Evolutionary conservation across 202 grass and related monocot species (phyloP), one percentile per base, ranked within the genome.

Genomic region (Panicum virgatum): DNA sequence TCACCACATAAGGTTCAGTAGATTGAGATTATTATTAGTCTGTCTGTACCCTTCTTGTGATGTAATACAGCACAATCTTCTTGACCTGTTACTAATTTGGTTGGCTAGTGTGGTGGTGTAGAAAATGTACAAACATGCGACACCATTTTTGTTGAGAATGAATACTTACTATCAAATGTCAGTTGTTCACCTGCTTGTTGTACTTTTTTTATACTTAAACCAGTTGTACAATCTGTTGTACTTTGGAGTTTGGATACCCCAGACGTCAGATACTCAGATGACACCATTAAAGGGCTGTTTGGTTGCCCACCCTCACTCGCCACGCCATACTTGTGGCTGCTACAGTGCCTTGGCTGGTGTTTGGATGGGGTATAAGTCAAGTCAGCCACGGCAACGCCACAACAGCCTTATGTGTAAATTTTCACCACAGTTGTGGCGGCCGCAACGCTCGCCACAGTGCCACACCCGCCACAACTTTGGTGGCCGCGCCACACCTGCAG

Each of bases 91-190:
- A 30, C 9, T 32, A 51, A 45, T 83, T 60, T 26, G 77, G 60
- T 76, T 6, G 6, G 36, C 32, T 25, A 46, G 25, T 54, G 47
- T 56, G 43, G 27, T 20, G 62, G 63, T 89, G 69, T 81, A 81
- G 72, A 83, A 53, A 76, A 51, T 81, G 54, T 89, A 81, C 82
- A 80, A 70, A 76, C 70, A 81, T 19, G 54, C 39, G 0, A 69
- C 51, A 36, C 6, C 26, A 65, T 66, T 78, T 69, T 69, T 87
- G 62, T 79, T 79, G 8, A 53, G 78, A 84, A 84, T 7, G 37
- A 30, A 44, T 23, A 61, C 47, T 44, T 72, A 20, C 42, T 20
- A 45, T 18, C 16, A 47, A 68, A 50, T 23, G 40, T 25, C 16
- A 52, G 5, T 16, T 32, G n/a, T 56, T 58, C 3, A 5, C 23